phyloP scores from a whole-genome alignment of 805 yeast species.

The Yarrowia sp. region DNA sequence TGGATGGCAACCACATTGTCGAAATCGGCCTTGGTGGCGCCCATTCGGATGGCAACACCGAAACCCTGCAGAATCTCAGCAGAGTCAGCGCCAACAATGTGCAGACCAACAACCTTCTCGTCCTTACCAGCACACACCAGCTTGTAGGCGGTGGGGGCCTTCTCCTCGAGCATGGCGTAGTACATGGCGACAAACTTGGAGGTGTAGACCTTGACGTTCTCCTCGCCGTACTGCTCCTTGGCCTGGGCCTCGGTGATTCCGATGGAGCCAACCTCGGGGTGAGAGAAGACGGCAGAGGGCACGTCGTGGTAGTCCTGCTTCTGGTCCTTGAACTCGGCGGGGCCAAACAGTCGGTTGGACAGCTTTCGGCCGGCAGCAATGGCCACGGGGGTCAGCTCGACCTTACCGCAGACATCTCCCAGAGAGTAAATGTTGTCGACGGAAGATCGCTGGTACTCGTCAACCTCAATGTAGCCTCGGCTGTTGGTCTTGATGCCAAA shows the following conservation, averaged over 20 bases:
- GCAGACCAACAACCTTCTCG: constrained; percentile 94
- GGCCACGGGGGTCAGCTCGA: constrained; percentile 96
- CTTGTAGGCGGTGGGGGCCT: constrained; percentile 86
- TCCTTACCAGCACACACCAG: constrained; percentile 71
- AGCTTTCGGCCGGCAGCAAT: constrained; percentile 96
- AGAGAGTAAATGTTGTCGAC: constrained; percentile 71
- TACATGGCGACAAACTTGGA: constrained; percentile 88
- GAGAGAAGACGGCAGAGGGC: constrained; percentile 96
- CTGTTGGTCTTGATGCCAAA: constrained; percentile 65
- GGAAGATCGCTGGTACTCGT: constrained; percentile 82
- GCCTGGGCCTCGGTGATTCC: constrained; percentile 85
- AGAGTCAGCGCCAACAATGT: constrained; percentile 84
- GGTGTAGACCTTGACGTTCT: constrained; percentile 73
- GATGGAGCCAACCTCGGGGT: constrained; percentile 95
- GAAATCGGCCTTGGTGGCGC: constrained; percentile 94
- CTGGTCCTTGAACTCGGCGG: constrained; percentile 60
- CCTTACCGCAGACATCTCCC: constrained; percentile 92
- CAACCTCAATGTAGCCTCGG: constrained; percentile 65
- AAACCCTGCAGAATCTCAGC: constrained; percentile 97
- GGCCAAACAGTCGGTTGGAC: constrained; percentile 88
- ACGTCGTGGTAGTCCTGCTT: constrained; percentile 83
- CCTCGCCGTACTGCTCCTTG: constrained; percentile 69
- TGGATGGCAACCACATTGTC: constrained; percentile 97
- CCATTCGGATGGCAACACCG: constrained; percentile 98
- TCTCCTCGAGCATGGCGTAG: constrained; percentile 69